Conservation (phyloP, 2,329 filamentous ascomycete species). For the Phyllosticta paracitricarpa region DNA sequence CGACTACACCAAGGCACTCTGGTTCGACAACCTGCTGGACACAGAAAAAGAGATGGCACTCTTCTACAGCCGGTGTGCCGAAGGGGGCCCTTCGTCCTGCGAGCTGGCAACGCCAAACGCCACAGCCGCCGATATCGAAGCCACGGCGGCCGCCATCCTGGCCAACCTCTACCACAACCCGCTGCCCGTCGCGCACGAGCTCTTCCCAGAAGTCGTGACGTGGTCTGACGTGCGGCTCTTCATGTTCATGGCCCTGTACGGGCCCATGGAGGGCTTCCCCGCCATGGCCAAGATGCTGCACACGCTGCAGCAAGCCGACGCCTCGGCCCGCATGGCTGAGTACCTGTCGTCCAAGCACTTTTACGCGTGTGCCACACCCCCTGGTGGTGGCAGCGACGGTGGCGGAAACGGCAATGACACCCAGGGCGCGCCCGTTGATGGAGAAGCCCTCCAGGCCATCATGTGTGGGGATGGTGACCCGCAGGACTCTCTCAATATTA, state of each 20-base stretch:
- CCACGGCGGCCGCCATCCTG: slow-evolving; percentile 23
- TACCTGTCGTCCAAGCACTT: slow-evolving; percentile 15
- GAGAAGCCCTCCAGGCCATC: slow-evolving; percentile 21
- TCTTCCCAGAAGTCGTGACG: slow-evolving; percentile 28
- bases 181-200: slow-evolving; percentile 21
- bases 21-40: slow-evolving; percentile 33
- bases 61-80: slow-evolving; percentile 37
- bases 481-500: slow-evolving; percentile 18
- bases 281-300: slow-evolving; percentile 25
- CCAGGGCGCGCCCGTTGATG: slow-evolving; percentile 8
- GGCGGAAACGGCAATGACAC: slow-evolving; percentile 18
- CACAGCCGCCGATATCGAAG: slow-evolving; percentile 26
- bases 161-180: slow-evolving; percentile 32
- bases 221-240: slow-evolving; percentile 30
- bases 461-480: slow-evolving; percentile 32
- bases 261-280: slow-evolving; percentile 24
- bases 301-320: slow-evolving; percentile 24
- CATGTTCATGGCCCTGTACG: slow-evolving; percentile 29
- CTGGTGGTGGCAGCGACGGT: neutral
- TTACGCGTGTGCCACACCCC: slow-evolving; percentile 18
- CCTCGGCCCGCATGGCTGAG: slow-evolving; percentile 16
- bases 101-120: slow-evolving; percentile 27
- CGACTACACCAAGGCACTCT: slow-evolving; percentile 27
- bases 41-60: slow-evolving; percentile 33
- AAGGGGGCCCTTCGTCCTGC: slow-evolving; percentile 31